These are phyloP conservation scores for Rhamnella rubrinervis DNA, from an alignment of 331 rosid genomes.

Conservation along the genomic window DNA sequence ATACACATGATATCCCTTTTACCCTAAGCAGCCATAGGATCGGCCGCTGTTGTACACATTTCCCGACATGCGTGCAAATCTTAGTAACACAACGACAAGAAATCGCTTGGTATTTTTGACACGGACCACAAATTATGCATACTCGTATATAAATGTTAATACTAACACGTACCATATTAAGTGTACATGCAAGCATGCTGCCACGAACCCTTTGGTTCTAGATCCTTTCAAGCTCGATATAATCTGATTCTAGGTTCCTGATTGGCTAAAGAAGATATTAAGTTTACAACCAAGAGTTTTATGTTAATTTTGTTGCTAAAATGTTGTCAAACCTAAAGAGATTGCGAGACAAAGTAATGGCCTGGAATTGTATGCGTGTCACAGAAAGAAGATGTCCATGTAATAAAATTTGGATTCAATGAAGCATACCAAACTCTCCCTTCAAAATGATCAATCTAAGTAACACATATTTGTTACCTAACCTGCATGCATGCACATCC, in stretches of 20 bases:
- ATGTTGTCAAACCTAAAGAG: neutral
- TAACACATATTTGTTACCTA: constrained; percentile 11
- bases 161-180: constrained; percentile 11
- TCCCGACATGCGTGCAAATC: constrained; percentile 19
- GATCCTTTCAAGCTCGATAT: constrained; percentile 4
- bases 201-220: constrained; percentile 10
- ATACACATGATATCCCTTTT: too few relatives aligned
- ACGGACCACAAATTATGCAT: constrained; percentile 15
- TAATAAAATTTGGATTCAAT: neutral
- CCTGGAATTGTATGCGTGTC: constrained; percentile 1
- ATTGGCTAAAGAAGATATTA: neutral
- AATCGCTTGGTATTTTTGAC: constrained; percentile 28
- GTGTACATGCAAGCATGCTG: neutral
- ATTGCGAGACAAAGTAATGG: neutral
- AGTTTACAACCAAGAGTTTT: neutral
- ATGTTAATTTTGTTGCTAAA: neutral
- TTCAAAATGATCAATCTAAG: constrained; percentile 15
- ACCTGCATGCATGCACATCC: constrained; percentile 1
- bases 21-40: too few relatives aligned
- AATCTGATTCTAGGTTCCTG: neutral
- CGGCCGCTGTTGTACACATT: constrained; percentile 3
- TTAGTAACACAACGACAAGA: constrained; percentile 22
- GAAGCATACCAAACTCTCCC: neutral
- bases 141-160: neutral
- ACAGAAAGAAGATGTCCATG: neutral